A percentile compares a stretch with the other conserved stretches of the same genome.
phyloP scores from a whole-genome alignment of 2,329 filamentous ascomycete species.

The Trichoderma asperellum region DNA sequence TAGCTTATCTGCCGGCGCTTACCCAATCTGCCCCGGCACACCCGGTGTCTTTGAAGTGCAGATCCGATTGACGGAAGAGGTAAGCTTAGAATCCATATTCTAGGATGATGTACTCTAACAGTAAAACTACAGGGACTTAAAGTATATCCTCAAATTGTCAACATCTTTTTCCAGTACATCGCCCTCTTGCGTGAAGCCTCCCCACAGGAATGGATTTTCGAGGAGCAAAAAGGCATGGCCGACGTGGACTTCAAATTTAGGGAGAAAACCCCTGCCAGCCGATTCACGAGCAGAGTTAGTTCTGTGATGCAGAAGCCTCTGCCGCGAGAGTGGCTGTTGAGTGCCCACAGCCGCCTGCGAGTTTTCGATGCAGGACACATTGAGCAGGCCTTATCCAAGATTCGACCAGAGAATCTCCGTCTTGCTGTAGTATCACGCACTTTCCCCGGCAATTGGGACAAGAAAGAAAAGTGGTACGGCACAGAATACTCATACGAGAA shows the following conservation, averaged over 20 bases:
- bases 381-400: slow-evolving; percentile 69
- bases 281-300: slow-evolving; percentile 84
- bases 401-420: slow-evolving; percentile 88
- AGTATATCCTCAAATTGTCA: slow-evolving; percentile 80
- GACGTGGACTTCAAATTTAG: slow-evolving; percentile 95
- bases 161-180: slow-evolving; percentile 89
- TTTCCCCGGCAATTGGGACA: slow-evolving; percentile 80
- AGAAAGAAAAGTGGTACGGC: slow-evolving; percentile 96
- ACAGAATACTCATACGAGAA: slow-evolving; percentile 88
- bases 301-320: slow-evolving; percentile 90
- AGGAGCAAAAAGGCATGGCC: slow-evolving; percentile 86
- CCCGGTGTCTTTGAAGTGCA: slow-evolving; percentile 79
- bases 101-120: neutral
- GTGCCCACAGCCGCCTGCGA: slow-evolving; percentile 73
- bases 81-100: slow-evolving; percentile 38
- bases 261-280: slow-evolving; percentile 87
- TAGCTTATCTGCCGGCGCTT: slow-evolving; percentile 75
- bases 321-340: slow-evolving; percentile 85
- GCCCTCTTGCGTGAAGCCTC: slow-evolving; percentile 78
- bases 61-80: slow-evolving; percentile 82
- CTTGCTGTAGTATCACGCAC: slow-evolving; percentile 82
- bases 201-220: slow-evolving; percentile 90
- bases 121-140: slow-evolving; percentile 61
- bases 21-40: slow-evolving; percentile 74
- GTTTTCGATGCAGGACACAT: slow-evolving; percentile 82